A percentile compares a stretch with the other conserved stretches of the same genome.
phyloP scores from a whole-genome alignment of 2,329 filamentous ascomycete genomes.

The Colletotrichum sojae region DNA sequence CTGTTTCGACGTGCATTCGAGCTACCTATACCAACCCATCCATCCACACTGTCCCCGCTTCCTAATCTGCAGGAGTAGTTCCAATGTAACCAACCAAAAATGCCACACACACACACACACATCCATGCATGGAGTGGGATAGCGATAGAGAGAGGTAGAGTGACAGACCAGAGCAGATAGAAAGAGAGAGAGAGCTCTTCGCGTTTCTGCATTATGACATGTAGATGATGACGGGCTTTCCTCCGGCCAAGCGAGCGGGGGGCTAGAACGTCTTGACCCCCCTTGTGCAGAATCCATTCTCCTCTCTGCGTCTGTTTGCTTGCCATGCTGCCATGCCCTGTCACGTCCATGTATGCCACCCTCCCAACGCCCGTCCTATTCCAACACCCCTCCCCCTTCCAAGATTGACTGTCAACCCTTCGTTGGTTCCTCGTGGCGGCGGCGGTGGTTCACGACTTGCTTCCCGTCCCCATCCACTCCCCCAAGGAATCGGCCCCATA shows the following conservation, averaged over 20 bases:
- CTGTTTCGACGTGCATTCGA: background rate
- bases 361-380: background rate
- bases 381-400: background rate
- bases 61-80: background rate
- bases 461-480: background rate
- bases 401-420: too few relatives aligned
- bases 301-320: too few relatives aligned
- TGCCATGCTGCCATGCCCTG: background rate
- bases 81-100: background rate
- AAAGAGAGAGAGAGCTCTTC: background rate
- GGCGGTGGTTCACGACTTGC: too few relatives aligned
- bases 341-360: background rate
- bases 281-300: too few relatives aligned
- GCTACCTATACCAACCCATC: too few relatives aligned
- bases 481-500: too few relatives aligned
- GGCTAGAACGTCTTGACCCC: conserved; percentile 22
- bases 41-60: conserved; percentile 3
- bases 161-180: too few relatives aligned
- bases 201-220: conserved; percentile 31
- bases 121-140: too few relatives aligned
- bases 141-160: too few relatives aligned
- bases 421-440: too few relatives aligned
- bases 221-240: conserved; percentile 22
- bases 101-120: background rate
- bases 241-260: conserved; percentile 27